These are phyloP conservation scores for Jasminum sambac DNA, from an alignment of 257 asterid genomes.

Conservation along the genomic window DNA sequence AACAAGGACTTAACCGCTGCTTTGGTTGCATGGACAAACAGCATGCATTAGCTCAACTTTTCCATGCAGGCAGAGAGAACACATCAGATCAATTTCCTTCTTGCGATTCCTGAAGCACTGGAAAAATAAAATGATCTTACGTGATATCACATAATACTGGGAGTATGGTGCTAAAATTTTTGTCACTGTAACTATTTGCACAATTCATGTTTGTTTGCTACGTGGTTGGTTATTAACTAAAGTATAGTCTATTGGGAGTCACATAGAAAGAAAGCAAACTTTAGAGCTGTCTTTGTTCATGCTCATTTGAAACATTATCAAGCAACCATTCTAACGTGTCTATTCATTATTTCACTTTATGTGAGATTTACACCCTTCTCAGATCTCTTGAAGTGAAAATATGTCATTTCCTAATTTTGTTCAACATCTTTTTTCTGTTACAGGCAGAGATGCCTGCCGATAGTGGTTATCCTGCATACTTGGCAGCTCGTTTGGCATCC, in stretches of 20 bases:
- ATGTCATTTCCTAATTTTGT: not conserved
- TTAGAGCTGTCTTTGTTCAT: not conserved
- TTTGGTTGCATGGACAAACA: not conserved
- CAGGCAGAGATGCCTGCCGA: conserved; percentile 99
- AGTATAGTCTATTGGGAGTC: not conserved
- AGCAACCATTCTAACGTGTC: not conserved
- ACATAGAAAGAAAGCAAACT: not conserved
- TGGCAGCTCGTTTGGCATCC: conserved; percentile 98
- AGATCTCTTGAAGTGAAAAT: not conserved
- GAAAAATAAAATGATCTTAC: not conserved
- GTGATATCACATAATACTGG: too few species aligned
- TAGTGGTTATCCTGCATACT: conserved; percentile 98
- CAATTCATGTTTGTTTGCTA: not conserved
- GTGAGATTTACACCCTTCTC: not conserved
- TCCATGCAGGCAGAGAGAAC: not conserved
- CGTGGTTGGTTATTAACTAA: not conserved
- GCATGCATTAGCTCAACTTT: not conserved
- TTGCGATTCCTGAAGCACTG: not conserved
- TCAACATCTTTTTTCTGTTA: conserved; percentile 18
- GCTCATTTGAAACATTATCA: not conserved
- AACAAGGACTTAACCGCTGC: not conserved
- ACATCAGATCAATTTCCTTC: not conserved
- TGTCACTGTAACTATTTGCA: not conserved
- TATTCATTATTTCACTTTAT: not conserved
- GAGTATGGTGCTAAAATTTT: too few species aligned